Base-by-base conservation (phyloP, 164 flowering plant species). In the Buxus sempervirens region DNA sequence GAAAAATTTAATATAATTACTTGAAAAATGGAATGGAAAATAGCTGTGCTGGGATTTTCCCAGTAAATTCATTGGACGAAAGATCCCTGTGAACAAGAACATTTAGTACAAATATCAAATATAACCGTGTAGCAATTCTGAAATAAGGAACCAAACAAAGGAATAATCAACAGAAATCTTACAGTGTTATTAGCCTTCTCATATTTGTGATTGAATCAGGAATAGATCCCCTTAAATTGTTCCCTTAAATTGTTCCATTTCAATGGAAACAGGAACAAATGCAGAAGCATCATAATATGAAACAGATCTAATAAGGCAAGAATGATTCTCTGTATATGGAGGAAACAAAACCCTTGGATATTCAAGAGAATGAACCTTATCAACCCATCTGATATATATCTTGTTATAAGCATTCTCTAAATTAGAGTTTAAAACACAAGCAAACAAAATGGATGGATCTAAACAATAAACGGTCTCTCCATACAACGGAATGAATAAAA, bases 21-120 rank as follows among this genome's bases (percentile, higher is more conserved):
- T 90, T 86, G 79, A 78, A 89, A 62, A 7, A 32, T 23, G 87
- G 83, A 70, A 79, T 67, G 27, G 82, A 80, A 79, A 88, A 81
- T 41, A 93, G 72, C 60, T 77, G 66, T 27, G 49, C 13, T 41
- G 96, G 97, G 64, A 94, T 79, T 70, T 55, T 77, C 76, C 98
- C 98, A 5, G 68, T 76, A 56, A 94, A 69, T 57, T 76, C 63
- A 63, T 88, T 94, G 60, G 80, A 83, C 45, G 98, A 90, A 68
- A 94, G 86, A 79, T 91, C 96, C 81, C 98, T 94, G 74, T 25
- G n/a, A 65, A 10, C 58, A 54, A 67, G 24, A 71, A 55, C 19
- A 23, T n/a, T 53, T 14, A 45, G 24, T 56, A 41, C 23, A 32
- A 58, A 53, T 21, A 49, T 58, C 5, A 58, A 63, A 36, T 21